A percentile compares a stretch with the other conserved stretches of the same genome.
phyloP scores from a whole-genome alignment of 345 rosid species.

The Toxicodendron radicans region DNA sequence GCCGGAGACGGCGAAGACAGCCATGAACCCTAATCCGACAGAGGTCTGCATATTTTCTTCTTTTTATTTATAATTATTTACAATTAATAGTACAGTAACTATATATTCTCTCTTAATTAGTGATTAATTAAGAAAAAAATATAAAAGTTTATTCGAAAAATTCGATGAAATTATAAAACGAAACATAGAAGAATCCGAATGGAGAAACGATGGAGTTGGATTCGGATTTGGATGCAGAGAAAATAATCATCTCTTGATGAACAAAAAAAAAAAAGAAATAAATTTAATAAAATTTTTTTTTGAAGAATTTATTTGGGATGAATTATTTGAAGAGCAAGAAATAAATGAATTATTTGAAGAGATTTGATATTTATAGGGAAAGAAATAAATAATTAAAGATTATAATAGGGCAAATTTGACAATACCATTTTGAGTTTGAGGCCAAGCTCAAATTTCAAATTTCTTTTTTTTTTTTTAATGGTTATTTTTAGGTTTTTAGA shows the following conservation, averaged over 20 bases:
- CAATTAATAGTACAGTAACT: no score
- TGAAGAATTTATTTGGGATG: background rate
- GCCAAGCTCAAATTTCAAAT: no score
- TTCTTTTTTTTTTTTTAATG: no score
- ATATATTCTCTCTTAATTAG: no score
- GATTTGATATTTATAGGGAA: background rate
- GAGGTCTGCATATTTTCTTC: conserved; percentile 38
- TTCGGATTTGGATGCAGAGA: background rate
- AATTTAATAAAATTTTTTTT: no score
- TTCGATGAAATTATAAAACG: background rate
- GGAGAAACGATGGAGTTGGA: background rate
- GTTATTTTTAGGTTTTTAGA: no score
- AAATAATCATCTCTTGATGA: conserved; percentile 9
- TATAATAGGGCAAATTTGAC: no score
- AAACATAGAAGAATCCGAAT: background rate
- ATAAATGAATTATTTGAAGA: no score
- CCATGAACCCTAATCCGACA: conserved; percentile 52
- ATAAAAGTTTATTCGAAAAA: background rate
- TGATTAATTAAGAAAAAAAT: no score
- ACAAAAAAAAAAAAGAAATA: background rate
- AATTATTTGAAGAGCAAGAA: no score
- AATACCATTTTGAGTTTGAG: no score
- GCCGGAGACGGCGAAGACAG: conserved; percentile 79
- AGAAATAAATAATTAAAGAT: no score
- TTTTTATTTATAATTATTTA: background rate